Conservation (phyloP, 306 rosid genomes). For the Inga leiocalycina region DNA sequence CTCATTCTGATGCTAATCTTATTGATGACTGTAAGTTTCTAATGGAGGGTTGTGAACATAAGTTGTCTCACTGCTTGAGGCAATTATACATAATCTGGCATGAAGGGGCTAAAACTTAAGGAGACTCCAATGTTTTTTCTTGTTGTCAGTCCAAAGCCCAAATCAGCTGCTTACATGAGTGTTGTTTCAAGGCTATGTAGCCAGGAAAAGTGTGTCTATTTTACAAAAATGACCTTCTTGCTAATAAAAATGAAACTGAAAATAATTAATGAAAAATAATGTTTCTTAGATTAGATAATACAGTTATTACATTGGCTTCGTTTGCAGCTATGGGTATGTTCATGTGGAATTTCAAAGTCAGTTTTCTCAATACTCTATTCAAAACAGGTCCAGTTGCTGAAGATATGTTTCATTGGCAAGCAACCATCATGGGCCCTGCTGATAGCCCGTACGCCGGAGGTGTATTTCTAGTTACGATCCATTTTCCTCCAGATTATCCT, state of each 20-base stretch:
- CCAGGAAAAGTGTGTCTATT: neutral
- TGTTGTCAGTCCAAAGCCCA: neutral
- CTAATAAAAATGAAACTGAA: neutral
- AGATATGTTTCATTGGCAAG: conserved; percentile 10
- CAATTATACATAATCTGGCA: neutral
- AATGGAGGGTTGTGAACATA: neutral
- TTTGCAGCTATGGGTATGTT: neutral
- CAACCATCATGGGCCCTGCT: conserved; percentile 8
- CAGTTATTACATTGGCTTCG: neutral
- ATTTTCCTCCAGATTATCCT: conserved; percentile 9
- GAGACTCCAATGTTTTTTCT: neutral
- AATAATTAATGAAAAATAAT: neutral
- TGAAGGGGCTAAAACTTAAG: neutral
- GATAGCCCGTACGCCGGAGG: conserved; percentile 3
- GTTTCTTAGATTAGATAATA: neutral
- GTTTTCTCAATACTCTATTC: conserved; percentile 28
- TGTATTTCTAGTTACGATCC: conserved; percentile 1
- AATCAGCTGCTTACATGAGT: neutral
- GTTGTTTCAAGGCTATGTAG: neutral
- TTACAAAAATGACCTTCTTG: neutral
- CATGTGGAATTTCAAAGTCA: neutral
- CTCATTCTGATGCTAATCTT: neutral
- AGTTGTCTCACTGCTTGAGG: neutral
- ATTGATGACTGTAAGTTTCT: neutral
- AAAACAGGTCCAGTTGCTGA: conserved; percentile 23